Percentiles rank a stretch among this genome's conserved stretches.
Evolutionary conservation across 345 rosid species (phyloP).

Genomic region (Melastoma malabathricum): DNA sequence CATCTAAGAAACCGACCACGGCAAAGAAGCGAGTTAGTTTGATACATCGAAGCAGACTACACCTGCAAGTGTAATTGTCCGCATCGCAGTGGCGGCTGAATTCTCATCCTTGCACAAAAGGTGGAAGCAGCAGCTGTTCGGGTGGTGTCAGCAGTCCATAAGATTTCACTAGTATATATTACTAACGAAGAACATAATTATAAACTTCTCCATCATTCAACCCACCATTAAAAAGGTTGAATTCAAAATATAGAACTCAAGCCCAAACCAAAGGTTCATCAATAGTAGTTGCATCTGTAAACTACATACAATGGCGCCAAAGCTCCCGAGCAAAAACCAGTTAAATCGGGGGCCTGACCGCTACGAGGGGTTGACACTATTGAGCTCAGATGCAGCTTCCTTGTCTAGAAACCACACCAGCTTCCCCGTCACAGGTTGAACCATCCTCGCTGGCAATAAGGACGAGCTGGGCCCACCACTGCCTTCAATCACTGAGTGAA

Average conservation of each 20-base stretch:
- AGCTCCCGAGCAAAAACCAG: too few relatives aligned
- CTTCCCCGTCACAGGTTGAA: slow-evolving; percentile 52
- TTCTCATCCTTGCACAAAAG: slow-evolving; percentile 47
- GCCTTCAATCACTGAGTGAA: slow-evolving; percentile 48
- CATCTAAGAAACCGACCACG: too few relatives aligned
- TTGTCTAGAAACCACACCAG: slow-evolving; percentile 80
- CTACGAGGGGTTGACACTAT: slow-evolving; percentile 20
- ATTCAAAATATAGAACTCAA: too few relatives aligned
- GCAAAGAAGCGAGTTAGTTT: slow-evolving; percentile 13
- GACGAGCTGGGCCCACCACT: slow-evolving; percentile 19
- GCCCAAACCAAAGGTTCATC: slow-evolving; percentile 6
- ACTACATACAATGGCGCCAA: too few relatives aligned
- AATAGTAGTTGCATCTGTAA: too few relatives aligned
- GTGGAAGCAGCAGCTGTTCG: slow-evolving; percentile 5
- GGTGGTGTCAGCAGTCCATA: too few relatives aligned
- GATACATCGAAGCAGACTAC: slow-evolving; percentile 37
- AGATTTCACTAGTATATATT: too few relatives aligned
- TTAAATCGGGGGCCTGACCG: slow-evolving; percentile 12
- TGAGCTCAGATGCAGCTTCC: slow-evolving; percentile 60
- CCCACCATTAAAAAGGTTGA: too few relatives aligned
- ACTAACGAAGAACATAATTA: too few relatives aligned
- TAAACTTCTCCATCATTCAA: too few relatives aligned
- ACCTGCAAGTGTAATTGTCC: slow-evolving; percentile 45
- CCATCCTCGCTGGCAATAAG: slow-evolving; percentile 50
- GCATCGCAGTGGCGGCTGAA: slow-evolving; percentile 50